These are phyloP conservation scores for Boletus calvinii DNA, from an alignment of 1,284 basidiomycete species.

Conservation along the genomic window DNA sequence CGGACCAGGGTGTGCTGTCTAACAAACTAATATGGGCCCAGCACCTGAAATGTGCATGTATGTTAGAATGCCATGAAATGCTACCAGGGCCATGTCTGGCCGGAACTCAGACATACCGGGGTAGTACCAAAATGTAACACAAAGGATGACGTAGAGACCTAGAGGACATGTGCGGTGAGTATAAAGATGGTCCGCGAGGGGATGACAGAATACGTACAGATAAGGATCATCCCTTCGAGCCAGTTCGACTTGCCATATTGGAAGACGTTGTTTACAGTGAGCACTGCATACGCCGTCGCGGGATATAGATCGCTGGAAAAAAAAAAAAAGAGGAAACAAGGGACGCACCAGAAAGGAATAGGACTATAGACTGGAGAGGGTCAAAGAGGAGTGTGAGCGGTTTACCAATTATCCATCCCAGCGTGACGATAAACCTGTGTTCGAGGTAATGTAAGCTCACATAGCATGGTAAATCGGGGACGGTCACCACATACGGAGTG, in stretches of 20 bases:
- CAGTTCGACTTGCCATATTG: constrained; percentile 83
- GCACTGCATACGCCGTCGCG: constrained; percentile 37
- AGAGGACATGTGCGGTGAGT: background rate
- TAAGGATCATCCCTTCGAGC: constrained; percentile 70
- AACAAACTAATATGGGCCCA: background rate
- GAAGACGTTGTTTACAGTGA: constrained; percentile 77
- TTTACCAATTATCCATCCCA: constrained; percentile 68
- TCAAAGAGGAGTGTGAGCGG: constrained; percentile 74
- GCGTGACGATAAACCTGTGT: constrained; percentile 53
- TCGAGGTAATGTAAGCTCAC: constrained; percentile 50
- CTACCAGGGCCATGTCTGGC: background rate
- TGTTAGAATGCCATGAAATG: background rate
- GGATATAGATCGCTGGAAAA: background rate
- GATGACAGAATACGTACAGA: constrained; percentile 41
- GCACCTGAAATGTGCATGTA: background rate
- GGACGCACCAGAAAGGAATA: constrained; percentile 45
- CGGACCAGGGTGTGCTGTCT: background rate
- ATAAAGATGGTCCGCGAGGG: background rate
- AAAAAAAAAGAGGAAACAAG: background rate
- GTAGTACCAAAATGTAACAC: constrained; percentile 36
- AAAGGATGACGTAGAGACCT: constrained; percentile 39
- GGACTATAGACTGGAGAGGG: constrained; percentile 69
- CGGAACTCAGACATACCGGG: constrained; percentile 42
- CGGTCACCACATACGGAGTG: constrained; percentile 55
- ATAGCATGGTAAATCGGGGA: constrained; percentile 45